Base-by-base conservation (phyloP, 768 basidiomycete genomes). In the Rhodotorula diobovata region DNA sequence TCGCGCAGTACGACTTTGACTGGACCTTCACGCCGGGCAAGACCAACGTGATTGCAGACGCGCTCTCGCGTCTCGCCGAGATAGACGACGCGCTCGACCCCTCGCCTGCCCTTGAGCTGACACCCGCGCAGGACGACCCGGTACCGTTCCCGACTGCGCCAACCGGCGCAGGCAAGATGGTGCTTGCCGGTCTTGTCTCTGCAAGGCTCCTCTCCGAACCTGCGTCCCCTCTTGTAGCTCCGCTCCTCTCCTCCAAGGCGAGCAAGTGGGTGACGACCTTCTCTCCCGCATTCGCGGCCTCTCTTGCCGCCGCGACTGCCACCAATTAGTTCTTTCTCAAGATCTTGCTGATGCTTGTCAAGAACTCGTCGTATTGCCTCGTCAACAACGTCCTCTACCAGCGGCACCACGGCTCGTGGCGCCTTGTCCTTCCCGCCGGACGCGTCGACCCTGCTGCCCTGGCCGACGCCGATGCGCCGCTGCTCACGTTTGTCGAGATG, bases 61-160 rank as follows among this genome's bases (percentile, higher is more conserved):
- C 62, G 4, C 51, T 61, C 43, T 61, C 59, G 8, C 59, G 59
- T 30, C n/a, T 61, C 16, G n/a, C 41, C 41, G 59, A 61, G 30
- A 25, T 30, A 2, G 45, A 48, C 41, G 43, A 46, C 45, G n/a
- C 12, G 28, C 20, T 37, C 56, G 37, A 20, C 35, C 23, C 28
- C 25, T 12, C 56, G 0, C 21, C 11, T 15, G 35, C 39, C 7
- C 8, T 37, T 20, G 56, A 37, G 35, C 56, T 37, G 23, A 23
- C 21, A 20, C 46, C 46, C 21, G 15, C 46, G 21, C 7, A 23
- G 8, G 46, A 48, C 46, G 21, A 48, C 21, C 23, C 20, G 21
- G 46, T 4, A 4, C 46, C 46, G 23, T 48, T 48, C 46, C 46
- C 21, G 20, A 21, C 21, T 12, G 21, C 20, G 21, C 2, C 21